Conservation (phyloP, 331 rosid species). For the Rosa hybrid region DNA sequence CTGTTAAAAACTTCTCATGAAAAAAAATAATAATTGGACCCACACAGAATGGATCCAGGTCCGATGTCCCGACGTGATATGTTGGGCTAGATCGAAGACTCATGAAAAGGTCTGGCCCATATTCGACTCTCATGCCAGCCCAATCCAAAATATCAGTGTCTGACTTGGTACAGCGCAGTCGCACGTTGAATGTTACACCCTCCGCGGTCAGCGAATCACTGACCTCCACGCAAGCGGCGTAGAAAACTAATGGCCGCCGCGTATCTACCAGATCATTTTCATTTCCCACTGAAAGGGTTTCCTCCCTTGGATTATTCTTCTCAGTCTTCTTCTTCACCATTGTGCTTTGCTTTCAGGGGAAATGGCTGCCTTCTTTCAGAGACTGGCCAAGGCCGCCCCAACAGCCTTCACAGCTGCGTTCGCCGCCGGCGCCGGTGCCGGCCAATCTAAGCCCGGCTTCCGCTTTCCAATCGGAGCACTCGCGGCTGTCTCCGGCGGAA, state of each 20-base stretch:
- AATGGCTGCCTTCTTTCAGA: constrained; percentile 76
- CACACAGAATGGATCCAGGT: too few species aligned
- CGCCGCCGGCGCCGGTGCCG: constrained; percentile 35
- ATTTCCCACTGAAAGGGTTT: background rate
- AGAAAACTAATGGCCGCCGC: background rate
- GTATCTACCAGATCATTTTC: background rate
- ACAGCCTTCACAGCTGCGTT: constrained; percentile 28
- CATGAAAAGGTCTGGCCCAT: background rate
- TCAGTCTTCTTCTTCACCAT: background rate
- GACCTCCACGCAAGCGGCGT: background rate
- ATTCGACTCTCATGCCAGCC: background rate
- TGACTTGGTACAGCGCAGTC: background rate
- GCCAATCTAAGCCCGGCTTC: constrained; percentile 52
- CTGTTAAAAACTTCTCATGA: too few species aligned
- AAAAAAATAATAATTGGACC: too few species aligned
- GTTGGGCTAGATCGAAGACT: background rate
- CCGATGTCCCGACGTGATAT: background rate
- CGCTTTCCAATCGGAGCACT: constrained; percentile 64
- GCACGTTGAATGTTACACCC: background rate
- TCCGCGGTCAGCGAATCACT: background rate
- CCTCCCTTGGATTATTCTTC: background rate
- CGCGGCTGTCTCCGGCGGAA: constrained; percentile 85
- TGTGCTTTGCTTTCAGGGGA: constrained; percentile 6
- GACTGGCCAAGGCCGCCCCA: constrained; percentile 62
- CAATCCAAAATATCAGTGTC: background rate